A percentile compares a stretch with the other conserved stretches of the same genome.
Evolutionary conservation across 768 basidiomycete genomes (phyloP).

Genomic region (Macrolepiota albuminosa): DNA sequence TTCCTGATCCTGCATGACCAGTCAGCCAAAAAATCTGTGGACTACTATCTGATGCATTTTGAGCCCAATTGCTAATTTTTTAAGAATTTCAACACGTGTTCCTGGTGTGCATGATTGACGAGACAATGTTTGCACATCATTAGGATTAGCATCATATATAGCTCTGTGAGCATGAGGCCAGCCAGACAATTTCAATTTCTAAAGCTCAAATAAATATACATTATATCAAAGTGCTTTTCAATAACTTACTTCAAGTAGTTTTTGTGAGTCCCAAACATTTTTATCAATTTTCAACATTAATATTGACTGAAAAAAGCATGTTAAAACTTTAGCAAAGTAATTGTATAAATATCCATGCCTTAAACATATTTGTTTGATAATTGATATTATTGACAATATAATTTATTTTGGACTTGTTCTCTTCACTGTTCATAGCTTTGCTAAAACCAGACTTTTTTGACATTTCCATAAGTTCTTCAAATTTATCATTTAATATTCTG

Average conservation of each 20-base stretch:
- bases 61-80: no score
- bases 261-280: slow-evolving; percentile 9
- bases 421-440: slow-evolving; percentile 10
- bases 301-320: neutral
- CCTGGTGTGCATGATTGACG: no score
- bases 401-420: slow-evolving; percentile 4
- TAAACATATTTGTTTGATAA: slow-evolving; percentile 10
- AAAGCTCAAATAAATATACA: no score
- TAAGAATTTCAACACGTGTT: no score
- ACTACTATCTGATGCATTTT: no score
- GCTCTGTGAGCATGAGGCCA: no score
- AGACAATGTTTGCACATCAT: no score
- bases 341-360: neutral
- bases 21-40: no score
- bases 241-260: slow-evolving; percentile 9
- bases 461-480: neutral
- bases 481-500: neutral
- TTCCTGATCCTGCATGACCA: no score
- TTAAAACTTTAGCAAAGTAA: neutral
- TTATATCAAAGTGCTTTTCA: slow-evolving; percentile 12
- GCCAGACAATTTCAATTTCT: no score
- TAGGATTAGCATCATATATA: no score
- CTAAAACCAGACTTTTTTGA: neutral
- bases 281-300: neutral
- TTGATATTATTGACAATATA: slow-evolving; percentile 1